Evolutionary conservation across 2,329 filamentous ascomycete genomes (phyloP).

Genomic region (Beauveria pseudobassiana): DNA sequence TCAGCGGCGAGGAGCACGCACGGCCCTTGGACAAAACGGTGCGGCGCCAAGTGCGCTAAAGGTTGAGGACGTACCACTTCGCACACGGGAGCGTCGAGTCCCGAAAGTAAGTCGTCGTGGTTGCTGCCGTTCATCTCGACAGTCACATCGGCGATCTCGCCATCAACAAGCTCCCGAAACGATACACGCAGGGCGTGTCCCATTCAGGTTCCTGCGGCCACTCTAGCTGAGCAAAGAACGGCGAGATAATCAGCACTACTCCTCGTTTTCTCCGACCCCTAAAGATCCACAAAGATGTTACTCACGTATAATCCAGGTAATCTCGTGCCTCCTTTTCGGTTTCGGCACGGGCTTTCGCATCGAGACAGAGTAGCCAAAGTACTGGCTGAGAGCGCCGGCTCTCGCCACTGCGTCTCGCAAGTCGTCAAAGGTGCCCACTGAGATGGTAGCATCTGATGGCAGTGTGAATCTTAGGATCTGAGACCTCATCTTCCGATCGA

Average conservation of each 20-base stretch:
- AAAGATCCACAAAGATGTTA: background rate
- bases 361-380: constrained; percentile 7
- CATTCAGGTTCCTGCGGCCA: background rate
- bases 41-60: background rate
- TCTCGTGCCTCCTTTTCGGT: constrained; percentile 1
- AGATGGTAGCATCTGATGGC: background rate
- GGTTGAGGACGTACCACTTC: background rate
- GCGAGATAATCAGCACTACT: background rate
- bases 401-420: background rate
- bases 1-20: background rate
- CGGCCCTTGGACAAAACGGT: background rate
- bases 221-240: background rate
- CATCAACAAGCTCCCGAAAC: background rate
- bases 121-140: constrained; percentile 1
- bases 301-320: constrained; percentile 6
- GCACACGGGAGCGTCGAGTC: constrained; percentile 1
- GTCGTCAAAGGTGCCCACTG: background rate
- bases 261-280: background rate
- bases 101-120: background rate
- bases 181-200: background rate
- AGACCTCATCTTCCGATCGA: background rate
- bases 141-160: background rate
- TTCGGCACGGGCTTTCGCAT: background rate
- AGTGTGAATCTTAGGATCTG: background rate
- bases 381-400: constrained; percentile 5